Evolutionary conservation across 306 rosid genomes (phyloP), one percentile per base, ranked within the genome.

Genomic region (Fagus crenata): DNA sequence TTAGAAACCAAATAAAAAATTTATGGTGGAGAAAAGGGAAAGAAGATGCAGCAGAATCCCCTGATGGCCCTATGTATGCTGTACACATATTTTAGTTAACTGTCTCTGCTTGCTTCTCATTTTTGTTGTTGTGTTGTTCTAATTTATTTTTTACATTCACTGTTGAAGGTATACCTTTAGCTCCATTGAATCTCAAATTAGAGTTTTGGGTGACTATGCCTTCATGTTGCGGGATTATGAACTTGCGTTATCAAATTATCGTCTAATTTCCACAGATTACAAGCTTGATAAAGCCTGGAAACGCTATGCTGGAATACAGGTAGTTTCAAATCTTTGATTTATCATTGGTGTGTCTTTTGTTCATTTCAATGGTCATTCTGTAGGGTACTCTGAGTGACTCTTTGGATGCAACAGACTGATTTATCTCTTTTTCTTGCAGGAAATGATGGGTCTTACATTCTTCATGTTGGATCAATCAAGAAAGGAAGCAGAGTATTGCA

Each of bases 21-120:
- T 82, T 96, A 82, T 96, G 99, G 99, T 96, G 99, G 99, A 91
- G 99, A 83, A 96, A 96, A 87, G 99, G 99, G 84, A 96, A 95
- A 88, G 99, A 92, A 18, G 99, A 96, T 39, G 60, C 79, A 53
- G 89, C 79, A 64, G 99, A 96, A 80, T 87, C 92, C 70, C 90
- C 86, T 65, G 75, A 65, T 80, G 99, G 97, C 78, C 89, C 96
- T 43, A 85, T 37, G 99, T 96, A 91, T 84, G 91, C 74, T 43
- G 61, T 67, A 70, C 76, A 55, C 49, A 9, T 78, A 67, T 82
- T 75, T 75, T 75, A 55, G 76, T 58, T 46, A 59, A 22, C 69
- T 68, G 28, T 37, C 73, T 39, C 49, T 70, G 64, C 69, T 46
- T 74, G 69, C 56, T 75, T 67, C 70, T 79, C 22, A 58, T 80